Conservation (phyloP, 2,329 filamentous ascomycete genomes). For the Ophiostoma perfectum region DNA sequence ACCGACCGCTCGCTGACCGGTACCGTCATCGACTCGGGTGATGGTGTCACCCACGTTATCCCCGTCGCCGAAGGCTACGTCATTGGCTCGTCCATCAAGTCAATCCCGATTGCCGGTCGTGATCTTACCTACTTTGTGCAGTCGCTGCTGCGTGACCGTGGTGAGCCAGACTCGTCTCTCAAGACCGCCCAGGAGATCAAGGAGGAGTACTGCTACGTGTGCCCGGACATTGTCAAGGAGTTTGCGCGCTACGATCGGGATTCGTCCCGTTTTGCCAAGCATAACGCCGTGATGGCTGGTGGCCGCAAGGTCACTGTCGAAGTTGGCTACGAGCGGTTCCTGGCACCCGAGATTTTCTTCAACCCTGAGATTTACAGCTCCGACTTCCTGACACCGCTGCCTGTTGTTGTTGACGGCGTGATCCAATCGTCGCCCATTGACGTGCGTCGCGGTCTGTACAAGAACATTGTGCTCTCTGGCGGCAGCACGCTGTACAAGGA, state of each 20-base stretch:
- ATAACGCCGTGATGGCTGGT: constrained; percentile 78
- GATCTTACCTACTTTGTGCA: constrained; percentile 99
- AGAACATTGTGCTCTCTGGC: constrained; percentile 98
- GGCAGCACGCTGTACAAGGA: constrained; percentile 98
- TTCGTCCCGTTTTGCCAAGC: constrained; percentile 82
- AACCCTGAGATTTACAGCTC: constrained; percentile 99
- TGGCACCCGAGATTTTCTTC: constrained; percentile 99
- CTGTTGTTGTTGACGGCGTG: constrained; percentile 88
- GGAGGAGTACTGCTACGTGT: constrained; percentile 98
- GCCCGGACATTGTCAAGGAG: constrained; percentile 97
- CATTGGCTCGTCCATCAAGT: constrained; percentile 98
- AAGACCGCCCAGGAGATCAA: constrained; percentile 98
- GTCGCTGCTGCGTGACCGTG: constrained; percentile 87
- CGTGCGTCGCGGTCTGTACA: constrained; percentile 93
- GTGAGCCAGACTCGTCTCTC: constrained; percentile 91
- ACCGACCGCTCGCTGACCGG: constrained; percentile 93
- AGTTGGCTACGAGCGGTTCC: constrained; percentile 94
- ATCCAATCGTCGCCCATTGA: constrained; percentile 98
- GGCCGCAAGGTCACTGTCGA: constrained; percentile 82
- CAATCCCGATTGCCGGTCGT: constrained; percentile 93
- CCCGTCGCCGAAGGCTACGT: constrained; percentile 98
- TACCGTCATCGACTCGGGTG: constrained; percentile 96
- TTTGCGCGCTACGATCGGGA: constrained; percentile 93
- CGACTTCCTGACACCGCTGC: constrained; percentile 93
- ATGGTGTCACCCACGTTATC: constrained; percentile 98